Percentiles rank a stretch among this genome's conserved stretches.
Conservation (phyloP, 2,329 filamentous ascomycete species). For the Davidsoniella eucalypti region DNA sequence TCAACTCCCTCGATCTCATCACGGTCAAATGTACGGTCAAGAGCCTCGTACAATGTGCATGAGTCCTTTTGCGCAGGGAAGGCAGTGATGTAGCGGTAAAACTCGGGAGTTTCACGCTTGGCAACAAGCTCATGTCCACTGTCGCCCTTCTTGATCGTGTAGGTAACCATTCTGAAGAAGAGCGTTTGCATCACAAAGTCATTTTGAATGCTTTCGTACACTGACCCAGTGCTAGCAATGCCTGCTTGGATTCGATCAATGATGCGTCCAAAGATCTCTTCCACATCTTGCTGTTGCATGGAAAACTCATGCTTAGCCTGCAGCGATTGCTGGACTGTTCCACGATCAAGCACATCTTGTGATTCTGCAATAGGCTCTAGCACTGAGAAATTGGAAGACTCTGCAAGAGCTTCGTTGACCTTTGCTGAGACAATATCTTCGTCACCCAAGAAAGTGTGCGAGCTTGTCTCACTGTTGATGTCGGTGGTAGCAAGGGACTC, state of each 20-base stretch:
- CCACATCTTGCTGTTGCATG: slow-evolving; percentile 68
- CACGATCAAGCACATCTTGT: slow-evolving; percentile 10
- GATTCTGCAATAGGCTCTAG: too few species aligned
- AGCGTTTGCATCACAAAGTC: slow-evolving; percentile 63
- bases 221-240: slow-evolving; percentile 52
- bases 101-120: slow-evolving; percentile 18
- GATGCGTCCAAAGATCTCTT: slow-evolving; percentile 86
- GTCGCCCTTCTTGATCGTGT: slow-evolving; percentile 36
- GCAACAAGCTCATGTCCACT: slow-evolving; percentile 7
- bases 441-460: slow-evolving; percentile 7
- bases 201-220: slow-evolving; percentile 54
- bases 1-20: slow-evolving; percentile 55
- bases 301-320: slow-evolving; percentile 18
- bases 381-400: too few species aligned
- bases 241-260: slow-evolving; percentile 82
- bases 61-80: slow-evolving; percentile 33
- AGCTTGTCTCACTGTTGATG: neutral
- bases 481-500: neutral
- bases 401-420: too few species aligned
- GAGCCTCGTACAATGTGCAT: slow-evolving; percentile 62
- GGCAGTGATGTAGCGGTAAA: slow-evolving; percentile 47
- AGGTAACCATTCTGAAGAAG: slow-evolving; percentile 44
- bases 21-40: slow-evolving; percentile 73
- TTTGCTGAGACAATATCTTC: neutral
- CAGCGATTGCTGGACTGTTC: slow-evolving; percentile 29